A percentile compares a stretch with the other conserved stretches of the same genome.
Evolutionary conservation across 768 basidiomycete genomes (phyloP).

Genomic region (Mycena epipterygia): DNA sequence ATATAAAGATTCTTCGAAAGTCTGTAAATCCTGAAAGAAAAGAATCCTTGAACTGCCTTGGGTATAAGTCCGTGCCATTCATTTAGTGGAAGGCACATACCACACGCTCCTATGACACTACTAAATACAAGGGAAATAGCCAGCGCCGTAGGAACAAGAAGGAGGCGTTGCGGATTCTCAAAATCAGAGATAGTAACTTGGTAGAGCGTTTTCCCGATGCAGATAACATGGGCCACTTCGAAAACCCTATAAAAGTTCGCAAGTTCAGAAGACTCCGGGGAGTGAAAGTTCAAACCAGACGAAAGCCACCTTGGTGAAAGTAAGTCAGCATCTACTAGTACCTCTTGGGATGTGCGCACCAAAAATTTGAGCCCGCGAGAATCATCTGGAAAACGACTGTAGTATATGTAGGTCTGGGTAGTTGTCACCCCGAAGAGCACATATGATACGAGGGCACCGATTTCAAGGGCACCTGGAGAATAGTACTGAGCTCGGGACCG

Average conservation of each 20-base stretch:
- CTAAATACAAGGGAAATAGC: background rate
- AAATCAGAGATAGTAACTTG: background rate
- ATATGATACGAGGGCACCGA: too few relatives aligned
- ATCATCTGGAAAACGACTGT: slow-evolving; percentile 6
- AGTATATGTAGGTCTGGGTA: slow-evolving; percentile 18
- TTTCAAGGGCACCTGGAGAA: too few relatives aligned
- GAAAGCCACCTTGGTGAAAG: background rate
- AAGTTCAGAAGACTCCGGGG: background rate
- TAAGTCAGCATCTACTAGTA: too few relatives aligned
- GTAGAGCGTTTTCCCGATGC: slow-evolving; percentile 12
- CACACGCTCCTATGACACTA: background rate
- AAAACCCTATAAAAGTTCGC: background rate
- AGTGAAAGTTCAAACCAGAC: background rate
- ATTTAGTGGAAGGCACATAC: too few relatives aligned
- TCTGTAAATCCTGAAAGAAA: slow-evolving; percentile 17
- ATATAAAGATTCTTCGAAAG: background rate
- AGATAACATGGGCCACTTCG: slow-evolving; percentile 8
- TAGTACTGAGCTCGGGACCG: too few relatives aligned
- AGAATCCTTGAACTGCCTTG: slow-evolving; percentile 28
- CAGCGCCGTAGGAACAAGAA: background rate
- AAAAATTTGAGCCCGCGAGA: slow-evolving; percentile 6
- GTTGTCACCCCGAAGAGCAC: too few relatives aligned
- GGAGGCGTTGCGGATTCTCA: background rate
- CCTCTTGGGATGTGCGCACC: background rate
- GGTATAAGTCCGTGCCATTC: too few relatives aligned